phyloP scores from a whole-genome alignment of 768 basidiomycete genomes.

The Myochromella boudieri region DNA sequence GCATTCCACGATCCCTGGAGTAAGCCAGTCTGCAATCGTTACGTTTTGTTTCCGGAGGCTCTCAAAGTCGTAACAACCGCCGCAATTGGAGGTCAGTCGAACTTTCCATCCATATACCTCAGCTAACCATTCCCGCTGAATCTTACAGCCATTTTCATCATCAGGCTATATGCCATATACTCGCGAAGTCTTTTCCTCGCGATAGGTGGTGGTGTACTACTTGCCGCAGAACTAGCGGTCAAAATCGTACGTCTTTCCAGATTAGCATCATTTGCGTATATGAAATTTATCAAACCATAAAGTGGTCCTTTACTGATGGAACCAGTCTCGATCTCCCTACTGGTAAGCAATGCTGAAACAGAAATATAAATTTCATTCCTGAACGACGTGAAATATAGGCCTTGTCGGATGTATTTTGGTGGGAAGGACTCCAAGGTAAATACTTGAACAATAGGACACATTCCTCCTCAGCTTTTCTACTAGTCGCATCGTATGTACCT shows the following conservation, averaged over 20 bases:
- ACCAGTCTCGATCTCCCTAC: slow-evolving; percentile 28
- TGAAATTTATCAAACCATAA: background rate
- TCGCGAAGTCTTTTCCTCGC: slow-evolving; percentile 19
- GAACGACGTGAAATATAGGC: slow-evolving; percentile 16
- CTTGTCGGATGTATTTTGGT: slow-evolving; percentile 35
- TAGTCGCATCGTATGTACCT: slow-evolving; percentile 34
- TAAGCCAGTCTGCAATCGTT: slow-evolving; percentile 29
- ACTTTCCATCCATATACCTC: background rate
- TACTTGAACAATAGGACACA: background rate
- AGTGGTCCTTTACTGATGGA: slow-evolving; percentile 39
- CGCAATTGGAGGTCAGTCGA: slow-evolving; percentile 29
- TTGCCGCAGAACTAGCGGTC: slow-evolving; percentile 25
- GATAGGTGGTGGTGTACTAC: slow-evolving; percentile 17
- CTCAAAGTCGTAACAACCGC: slow-evolving; percentile 30
- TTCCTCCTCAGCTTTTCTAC: background rate
- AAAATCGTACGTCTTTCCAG: slow-evolving; percentile 30
- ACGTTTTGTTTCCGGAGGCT: slow-evolving; percentile 35
- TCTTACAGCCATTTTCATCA: slow-evolving; percentile 6
- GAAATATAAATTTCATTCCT: background rate
- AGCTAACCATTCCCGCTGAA: background rate
- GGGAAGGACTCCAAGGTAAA: slow-evolving; percentile 27
- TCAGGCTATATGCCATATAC: slow-evolving; percentile 27
- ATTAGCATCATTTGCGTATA: background rate
- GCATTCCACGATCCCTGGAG: slow-evolving; percentile 36
- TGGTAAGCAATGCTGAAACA: slow-evolving; percentile 18